A percentile compares a stretch with the other conserved stretches of the same genome.
These are phyloP conservation scores for Gautieria morchelliformis DNA, from an alignment of 768 basidiomycete genomes.

Conservation along the genomic window DNA sequence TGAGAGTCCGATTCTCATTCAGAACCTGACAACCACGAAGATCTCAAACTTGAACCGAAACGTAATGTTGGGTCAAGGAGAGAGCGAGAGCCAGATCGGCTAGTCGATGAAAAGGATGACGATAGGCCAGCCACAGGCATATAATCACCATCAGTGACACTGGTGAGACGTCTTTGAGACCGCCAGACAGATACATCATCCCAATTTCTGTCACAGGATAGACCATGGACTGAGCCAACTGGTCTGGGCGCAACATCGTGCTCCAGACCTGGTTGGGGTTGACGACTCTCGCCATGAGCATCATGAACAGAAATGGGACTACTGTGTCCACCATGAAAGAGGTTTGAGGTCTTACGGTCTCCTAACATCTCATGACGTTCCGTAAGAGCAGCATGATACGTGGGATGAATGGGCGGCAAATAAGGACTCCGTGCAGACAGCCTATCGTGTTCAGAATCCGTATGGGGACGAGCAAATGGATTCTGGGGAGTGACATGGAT, in stretches of 20 bases:
- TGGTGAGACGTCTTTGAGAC: neutral
- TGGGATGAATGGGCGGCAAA: neutral
- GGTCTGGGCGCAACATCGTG: no score
- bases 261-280: no score
- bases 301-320: neutral
- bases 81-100: constrained; percentile 4
- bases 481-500: no score
- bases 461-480: no score
- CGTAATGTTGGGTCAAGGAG: constrained; percentile 4
- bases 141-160: neutral
- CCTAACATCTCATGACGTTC: no score
- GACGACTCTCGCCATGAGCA: neutral
- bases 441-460: neutral
- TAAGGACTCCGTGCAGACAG: neutral
- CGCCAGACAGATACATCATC: no score
- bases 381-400: no score
- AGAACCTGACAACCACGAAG: neutral
- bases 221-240: no score
- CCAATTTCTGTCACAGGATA: neutral
- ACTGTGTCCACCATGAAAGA: neutral
- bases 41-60: neutral
- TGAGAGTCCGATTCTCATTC: neutral
- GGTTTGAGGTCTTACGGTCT: no score
- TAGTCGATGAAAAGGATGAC: neutral
- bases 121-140: neutral